Conservation (phyloP, 768 basidiomycete genomes). For the Lepiota subincarnata region DNA sequence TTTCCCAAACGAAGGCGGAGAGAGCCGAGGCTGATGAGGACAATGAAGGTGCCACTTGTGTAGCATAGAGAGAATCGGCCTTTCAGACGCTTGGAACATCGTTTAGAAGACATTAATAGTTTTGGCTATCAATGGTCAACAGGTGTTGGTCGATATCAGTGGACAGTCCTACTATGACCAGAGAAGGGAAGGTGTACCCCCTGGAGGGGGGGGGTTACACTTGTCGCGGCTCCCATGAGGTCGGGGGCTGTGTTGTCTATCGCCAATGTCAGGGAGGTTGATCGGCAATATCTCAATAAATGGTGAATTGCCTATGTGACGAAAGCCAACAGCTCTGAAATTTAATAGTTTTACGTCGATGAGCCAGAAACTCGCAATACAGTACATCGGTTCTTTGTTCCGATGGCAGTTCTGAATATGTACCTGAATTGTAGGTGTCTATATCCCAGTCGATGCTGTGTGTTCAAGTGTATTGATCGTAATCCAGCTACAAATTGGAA, state of each 20-base stretch:
- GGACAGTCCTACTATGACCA: too few relatives aligned
- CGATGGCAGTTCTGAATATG: constrained; percentile 32
- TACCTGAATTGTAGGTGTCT: constrained; percentile 34
- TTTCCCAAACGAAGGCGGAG: constrained; percentile 40
- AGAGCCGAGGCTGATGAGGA: constrained; percentile 20
- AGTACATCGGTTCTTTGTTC: constrained; percentile 29
- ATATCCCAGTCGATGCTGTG: constrained; percentile 31
- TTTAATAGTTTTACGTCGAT: too few relatives aligned
- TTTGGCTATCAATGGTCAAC: too few relatives aligned
- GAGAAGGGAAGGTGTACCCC: too few relatives aligned
- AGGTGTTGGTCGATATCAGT: too few relatives aligned
- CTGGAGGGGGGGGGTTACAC: too few relatives aligned
- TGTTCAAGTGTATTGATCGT: constrained; percentile 23
- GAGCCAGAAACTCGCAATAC: constrained; percentile 15
- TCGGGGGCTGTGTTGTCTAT: constrained; percentile 40
- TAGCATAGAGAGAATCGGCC: constrained; percentile 42
- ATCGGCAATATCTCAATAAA: background rate
- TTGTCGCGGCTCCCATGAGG: constrained; percentile 34
- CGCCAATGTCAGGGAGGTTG: constrained; percentile 28
- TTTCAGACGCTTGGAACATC: constrained; percentile 30
- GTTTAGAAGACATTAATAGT: too few relatives aligned
- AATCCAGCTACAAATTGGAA: too few relatives aligned
- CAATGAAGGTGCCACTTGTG: constrained; percentile 28
- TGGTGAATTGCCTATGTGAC: too few relatives aligned
- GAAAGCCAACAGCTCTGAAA: too few relatives aligned